Evolutionary conservation across 1,284 basidiomycete species (phyloP), one percentile per base, ranked within the genome.

Genomic region (Fistulina hepatica): DNA sequence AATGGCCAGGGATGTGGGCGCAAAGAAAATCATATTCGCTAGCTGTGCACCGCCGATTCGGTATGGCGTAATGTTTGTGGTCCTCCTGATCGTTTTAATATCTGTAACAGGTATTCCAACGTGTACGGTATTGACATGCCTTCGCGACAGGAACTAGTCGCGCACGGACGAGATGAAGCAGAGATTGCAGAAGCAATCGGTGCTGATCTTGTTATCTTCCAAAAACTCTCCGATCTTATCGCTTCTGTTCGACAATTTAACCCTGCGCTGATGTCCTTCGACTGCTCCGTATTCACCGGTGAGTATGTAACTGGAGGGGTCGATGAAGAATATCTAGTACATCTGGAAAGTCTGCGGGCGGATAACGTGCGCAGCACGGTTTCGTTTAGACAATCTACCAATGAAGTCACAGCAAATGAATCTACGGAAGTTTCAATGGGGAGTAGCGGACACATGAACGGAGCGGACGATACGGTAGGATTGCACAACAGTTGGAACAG

Each of bases 71-170:
- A 7, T 34, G 11, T 19, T 31, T 10, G 17, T 6, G 31, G 32
- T 21, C 6, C 23, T 11, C 8, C 5, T 43, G 17, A 27, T 32
- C 26, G 16, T 34, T 8, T 36, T 37, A 43, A 36, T 21, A 23
- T 35, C 11, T 33, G 15, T 28, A 5, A 3, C 36, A 88, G 90
- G 31, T 77, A 81, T 59, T 83, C 90, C 8, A 97, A 98, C 56
- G 95, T 99, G 5, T 98, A 98, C 62, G 95, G 95, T 22, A 99
- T 99, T 55, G 95, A 99, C 66, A 99, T 98, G 95, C 95, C 95
- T 21, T 91, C 91, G 2, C 81, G 91, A 7, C 62, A 69, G 25
- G 95, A 99, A 59, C 82, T 99, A 23, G 94, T 99, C 35, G 95
- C 93, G 0, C 72, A 95, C 59, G 76, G 71, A 32, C 79, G 91